Evolutionary conservation across 805 yeast genomes (phyloP).

Genomic region (Ogataea corticis): DNA sequence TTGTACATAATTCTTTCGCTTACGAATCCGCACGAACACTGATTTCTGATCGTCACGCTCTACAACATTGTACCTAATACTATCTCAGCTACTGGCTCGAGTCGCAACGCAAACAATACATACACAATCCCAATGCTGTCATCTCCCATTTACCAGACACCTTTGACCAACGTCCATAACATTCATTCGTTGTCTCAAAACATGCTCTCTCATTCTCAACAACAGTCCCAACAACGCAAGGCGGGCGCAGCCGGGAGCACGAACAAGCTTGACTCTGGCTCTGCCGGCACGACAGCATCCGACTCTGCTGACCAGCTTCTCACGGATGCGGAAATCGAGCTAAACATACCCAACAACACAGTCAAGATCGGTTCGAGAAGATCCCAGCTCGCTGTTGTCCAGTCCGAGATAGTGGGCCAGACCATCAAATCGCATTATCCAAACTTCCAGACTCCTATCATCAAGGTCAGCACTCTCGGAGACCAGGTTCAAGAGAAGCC

Average conservation of each 20-base stretch:
- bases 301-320: constrained; percentile 9
- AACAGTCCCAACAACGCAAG: constrained; percentile 3
- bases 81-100: constrained; percentile 8
- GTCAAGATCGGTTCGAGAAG: constrained; percentile 82
- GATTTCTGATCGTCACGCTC: neutral
- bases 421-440: constrained; percentile 60
- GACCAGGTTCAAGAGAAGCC: constrained; percentile 86
- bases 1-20: no score
- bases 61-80: constrained; percentile 12
- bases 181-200: constrained; percentile 19
- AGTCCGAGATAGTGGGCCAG: constrained; percentile 71
- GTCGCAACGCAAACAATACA: neutral
- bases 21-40: no score
- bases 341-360: constrained; percentile 15
- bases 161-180: constrained; percentile 17
- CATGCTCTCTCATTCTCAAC: constrained; percentile 5
- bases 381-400: constrained; percentile 83
- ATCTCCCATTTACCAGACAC: constrained; percentile 21
- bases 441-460: constrained; percentile 66
- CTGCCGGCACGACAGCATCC: neutral
- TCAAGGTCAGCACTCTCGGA: constrained; percentile 84
- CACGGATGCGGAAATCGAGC: constrained; percentile 19
- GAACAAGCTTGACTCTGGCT: constrained; percentile 1
- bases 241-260: neutral
- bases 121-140: constrained; percentile 19